A percentile compares a stretch with the other conserved stretches of the same genome.
Evolutionary conservation across 2,329 filamentous ascomycete species (phyloP).

Genomic region (Parafenestella ontariensis): DNA sequence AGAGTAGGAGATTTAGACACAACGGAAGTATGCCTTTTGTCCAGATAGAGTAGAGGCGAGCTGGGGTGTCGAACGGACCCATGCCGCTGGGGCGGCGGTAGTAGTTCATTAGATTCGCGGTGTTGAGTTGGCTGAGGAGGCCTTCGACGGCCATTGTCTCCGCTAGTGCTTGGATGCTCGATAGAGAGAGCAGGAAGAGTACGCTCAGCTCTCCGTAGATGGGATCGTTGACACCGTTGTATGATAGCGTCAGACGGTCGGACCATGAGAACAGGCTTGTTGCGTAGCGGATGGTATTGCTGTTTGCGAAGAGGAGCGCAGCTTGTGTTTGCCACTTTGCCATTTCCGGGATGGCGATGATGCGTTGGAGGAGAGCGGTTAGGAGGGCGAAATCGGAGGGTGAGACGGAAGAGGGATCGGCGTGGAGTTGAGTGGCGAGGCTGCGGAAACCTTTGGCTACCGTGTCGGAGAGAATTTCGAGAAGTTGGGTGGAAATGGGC

Average conservation of each 20-base stretch:
- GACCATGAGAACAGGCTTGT: slow-evolving; percentile 93
- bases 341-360: slow-evolving; percentile 79
- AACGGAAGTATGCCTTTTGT: slow-evolving; percentile 85
- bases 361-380: slow-evolving; percentile 86
- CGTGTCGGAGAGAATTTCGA: slow-evolving; percentile 81
- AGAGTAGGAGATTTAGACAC: slow-evolving; percentile 84
- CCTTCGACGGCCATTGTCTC: slow-evolving; percentile 91
- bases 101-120: slow-evolving; percentile 78
- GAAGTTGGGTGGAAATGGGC: slow-evolving; percentile 54
- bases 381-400: slow-evolving; percentile 87
- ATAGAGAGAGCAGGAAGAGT: slow-evolving; percentile 86
- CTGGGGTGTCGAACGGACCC: slow-evolving; percentile 78
- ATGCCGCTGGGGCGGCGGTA: slow-evolving; percentile 73
- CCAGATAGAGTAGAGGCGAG: slow-evolving; percentile 89
- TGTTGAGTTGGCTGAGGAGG: slow-evolving; percentile 78
- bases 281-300: slow-evolving; percentile 78
- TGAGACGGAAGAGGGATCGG: slow-evolving; percentile 67
- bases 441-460: slow-evolving; percentile 84
- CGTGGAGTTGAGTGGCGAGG: slow-evolving; percentile 82
- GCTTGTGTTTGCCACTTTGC: slow-evolving; percentile 64
- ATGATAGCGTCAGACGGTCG: slow-evolving; percentile 72
- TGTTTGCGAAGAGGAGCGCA: slow-evolving; percentile 60
- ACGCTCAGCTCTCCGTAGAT: slow-evolving; percentile 93
- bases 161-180: slow-evolving; percentile 78
- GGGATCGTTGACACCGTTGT: slow-evolving; percentile 72